Conservation (phyloP, 139 green algal species). For the Chlamydomonas sp. region DNA sequence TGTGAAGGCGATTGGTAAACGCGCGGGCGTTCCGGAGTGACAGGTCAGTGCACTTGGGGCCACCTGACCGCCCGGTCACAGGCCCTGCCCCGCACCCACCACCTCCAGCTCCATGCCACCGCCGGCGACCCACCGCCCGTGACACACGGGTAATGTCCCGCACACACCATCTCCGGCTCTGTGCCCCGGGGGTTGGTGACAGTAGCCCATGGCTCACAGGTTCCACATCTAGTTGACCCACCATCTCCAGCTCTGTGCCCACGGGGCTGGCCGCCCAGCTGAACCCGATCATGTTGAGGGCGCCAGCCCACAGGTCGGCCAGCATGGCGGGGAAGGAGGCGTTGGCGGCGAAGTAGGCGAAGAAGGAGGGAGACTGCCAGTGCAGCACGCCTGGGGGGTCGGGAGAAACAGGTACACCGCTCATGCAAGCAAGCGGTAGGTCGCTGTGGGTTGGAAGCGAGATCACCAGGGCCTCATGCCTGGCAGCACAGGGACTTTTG, state of each 20-base stretch:
- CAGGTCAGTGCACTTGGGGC: no score
- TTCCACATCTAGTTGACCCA: constrained; percentile 24
- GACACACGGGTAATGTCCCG: no score
- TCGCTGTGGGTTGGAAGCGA: background rate
- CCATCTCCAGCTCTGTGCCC: constrained; percentile 87
- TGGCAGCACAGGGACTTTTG: background rate
- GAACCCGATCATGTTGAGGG: constrained; percentile 80
- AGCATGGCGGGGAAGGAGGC: constrained; percentile 72
- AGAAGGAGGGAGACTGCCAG: constrained; percentile 90
- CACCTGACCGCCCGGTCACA: no score
- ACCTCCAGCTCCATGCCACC: no score
- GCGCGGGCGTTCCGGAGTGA: no score
- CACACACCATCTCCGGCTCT: no score
- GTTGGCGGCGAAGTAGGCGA: constrained; percentile 82
- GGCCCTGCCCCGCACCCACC: no score
- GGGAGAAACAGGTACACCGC: no score
- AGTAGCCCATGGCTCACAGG: no score
- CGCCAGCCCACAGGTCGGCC: constrained; percentile 77
- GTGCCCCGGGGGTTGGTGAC: no score
- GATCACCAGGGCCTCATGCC: background rate
- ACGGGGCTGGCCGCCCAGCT: constrained; percentile 75
- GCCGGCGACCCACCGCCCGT: no score
- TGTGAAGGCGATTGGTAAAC: no score
- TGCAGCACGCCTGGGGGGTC: constrained; percentile 69
- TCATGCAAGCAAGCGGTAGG: background rate